Evolutionary conservation across 768 basidiomycete species (phyloP).

Genomic region (Tylopilus cervinicoccineus): DNA sequence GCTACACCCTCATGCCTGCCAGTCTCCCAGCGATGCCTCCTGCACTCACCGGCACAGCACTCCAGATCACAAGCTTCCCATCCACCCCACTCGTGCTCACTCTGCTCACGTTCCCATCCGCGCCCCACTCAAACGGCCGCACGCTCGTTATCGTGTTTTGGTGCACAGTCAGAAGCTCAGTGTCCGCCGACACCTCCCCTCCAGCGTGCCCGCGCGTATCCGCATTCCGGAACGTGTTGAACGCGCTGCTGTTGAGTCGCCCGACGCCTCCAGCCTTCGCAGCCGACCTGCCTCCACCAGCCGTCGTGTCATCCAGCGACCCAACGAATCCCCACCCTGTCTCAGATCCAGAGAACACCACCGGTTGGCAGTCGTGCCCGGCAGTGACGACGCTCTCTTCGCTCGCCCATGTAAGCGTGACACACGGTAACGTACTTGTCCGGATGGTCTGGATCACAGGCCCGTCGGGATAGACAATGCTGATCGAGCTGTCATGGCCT

Average conservation of each 20-base stretch:
- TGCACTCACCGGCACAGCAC: slow-evolving; percentile 54
- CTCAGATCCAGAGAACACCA: slow-evolving; percentile 74
- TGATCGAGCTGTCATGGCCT: slow-evolving; percentile 97
- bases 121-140: slow-evolving; percentile 59
- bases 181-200: slow-evolving; percentile 43
- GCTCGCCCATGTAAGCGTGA: slow-evolving; percentile 82
- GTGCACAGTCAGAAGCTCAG: slow-evolving; percentile 85
- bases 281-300: slow-evolving; percentile 35
- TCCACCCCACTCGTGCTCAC: slow-evolving; percentile 94
- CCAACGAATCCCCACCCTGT: slow-evolving; percentile 77
- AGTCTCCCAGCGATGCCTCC: slow-evolving; percentile 43
- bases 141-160: slow-evolving; percentile 98
- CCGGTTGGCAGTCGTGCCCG: slow-evolving; percentile 96
- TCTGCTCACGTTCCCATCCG: slow-evolving; percentile 55
- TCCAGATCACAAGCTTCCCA: slow-evolving; percentile 91
- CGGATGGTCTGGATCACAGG: slow-evolving; percentile 71
- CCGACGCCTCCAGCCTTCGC: slow-evolving; percentile 49
- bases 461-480: slow-evolving; percentile 83
- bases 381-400: slow-evolving; percentile 85
- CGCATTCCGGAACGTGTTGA: slow-evolving; percentile 90
- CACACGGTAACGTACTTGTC: slow-evolving; percentile 72
- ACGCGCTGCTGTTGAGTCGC: slow-evolving; percentile 88
- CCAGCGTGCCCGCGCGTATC: slow-evolving; percentile 62
- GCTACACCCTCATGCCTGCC: slow-evolving; percentile 43
- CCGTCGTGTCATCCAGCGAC: slow-evolving; percentile 79